Conservation (phyloP, 75 land plant species). For the Sequoia sempervirens region DNA sequence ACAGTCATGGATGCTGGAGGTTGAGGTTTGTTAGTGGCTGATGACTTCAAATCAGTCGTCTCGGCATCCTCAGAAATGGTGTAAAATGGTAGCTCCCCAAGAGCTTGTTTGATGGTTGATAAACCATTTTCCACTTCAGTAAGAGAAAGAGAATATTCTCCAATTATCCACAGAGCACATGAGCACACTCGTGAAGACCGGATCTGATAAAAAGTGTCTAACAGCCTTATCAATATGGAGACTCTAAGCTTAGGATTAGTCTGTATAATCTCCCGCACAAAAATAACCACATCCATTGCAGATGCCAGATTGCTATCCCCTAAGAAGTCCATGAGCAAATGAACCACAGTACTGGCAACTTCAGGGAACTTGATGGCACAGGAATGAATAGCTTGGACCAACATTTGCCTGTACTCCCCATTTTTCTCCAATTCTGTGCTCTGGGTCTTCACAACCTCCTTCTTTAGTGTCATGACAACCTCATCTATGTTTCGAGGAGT, state of each 20-base stretch:
- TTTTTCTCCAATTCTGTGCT: too few species aligned
- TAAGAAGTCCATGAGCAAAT: too few species aligned
- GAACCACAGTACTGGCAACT: slow-evolving; percentile 89
- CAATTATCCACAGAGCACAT: slow-evolving; percentile 89
- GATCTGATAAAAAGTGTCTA: slow-evolving; percentile 87
- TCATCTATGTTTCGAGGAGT: too few species aligned
- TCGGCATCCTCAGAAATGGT: slow-evolving; percentile 53
- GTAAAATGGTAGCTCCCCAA: slow-evolving; percentile 79
- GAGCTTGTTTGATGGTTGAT: slow-evolving; percentile 78
- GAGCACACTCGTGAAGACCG: slow-evolving; percentile 74
- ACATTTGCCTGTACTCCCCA: too few species aligned
- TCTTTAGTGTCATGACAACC: too few species aligned
- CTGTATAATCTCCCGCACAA: slow-evolving; percentile 85
- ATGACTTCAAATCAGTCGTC: too few species aligned
- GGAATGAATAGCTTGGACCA: too few species aligned
- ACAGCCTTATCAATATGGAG: slow-evolving; percentile 65
- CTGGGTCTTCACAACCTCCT: too few species aligned
- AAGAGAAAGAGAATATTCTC: slow-evolving; percentile 83
- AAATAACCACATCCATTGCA: slow-evolving; percentile 74
- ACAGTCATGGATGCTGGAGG: slow-evolving; percentile 29
- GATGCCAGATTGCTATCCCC: slow-evolving; percentile 81
- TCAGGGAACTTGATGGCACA: too few species aligned
- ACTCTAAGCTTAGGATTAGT: slow-evolving; percentile 82
- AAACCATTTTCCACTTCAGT: too few species aligned
- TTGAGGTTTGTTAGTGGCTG: slow-evolving; percentile 11